Evolutionary conservation across 108 stramenopile genomes (phyloP).

Genomic region (Discostella pseudostelligera): DNA sequence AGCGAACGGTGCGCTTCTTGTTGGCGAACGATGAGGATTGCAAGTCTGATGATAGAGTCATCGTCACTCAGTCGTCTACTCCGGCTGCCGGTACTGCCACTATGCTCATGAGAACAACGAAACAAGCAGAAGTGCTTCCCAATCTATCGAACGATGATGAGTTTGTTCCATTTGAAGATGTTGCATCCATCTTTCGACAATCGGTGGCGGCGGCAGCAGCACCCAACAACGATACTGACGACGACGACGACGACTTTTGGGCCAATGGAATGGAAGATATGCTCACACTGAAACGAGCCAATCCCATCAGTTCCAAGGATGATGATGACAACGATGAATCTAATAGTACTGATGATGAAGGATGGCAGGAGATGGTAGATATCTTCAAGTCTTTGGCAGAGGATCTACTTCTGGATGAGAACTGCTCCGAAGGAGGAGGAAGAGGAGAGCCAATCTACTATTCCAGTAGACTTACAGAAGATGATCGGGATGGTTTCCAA

Average conservation of each 20-base stretch:
- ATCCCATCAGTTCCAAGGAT: neutral
- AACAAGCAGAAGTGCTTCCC: no score
- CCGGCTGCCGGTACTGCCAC: no score
- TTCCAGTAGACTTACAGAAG: constrained; percentile 6
- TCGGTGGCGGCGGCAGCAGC: neutral
- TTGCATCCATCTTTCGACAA: constrained; percentile 15
- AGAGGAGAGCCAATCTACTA: neutral
- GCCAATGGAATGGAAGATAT: constrained; percentile 26
- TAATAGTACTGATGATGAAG: neutral
- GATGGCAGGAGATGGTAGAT: neutral
- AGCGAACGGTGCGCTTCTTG: no score
- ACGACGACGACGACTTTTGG: constrained; percentile 13
- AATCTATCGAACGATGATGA: neutral
- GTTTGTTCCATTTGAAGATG: neutral
- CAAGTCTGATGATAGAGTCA: no score
- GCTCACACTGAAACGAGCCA: constrained; percentile 14
- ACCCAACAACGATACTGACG: neutral
- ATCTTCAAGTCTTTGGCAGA: neutral
- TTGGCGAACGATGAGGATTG: no score
- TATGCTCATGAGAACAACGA: no score
- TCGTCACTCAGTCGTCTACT: no score
- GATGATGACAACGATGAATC: neutral
- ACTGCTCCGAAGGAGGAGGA: no score
- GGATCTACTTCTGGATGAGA: neutral
- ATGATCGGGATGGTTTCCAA: neutral